Conservation (phyloP, 805 yeast species). For the Tetrapisispora iriomotensis region DNA sequence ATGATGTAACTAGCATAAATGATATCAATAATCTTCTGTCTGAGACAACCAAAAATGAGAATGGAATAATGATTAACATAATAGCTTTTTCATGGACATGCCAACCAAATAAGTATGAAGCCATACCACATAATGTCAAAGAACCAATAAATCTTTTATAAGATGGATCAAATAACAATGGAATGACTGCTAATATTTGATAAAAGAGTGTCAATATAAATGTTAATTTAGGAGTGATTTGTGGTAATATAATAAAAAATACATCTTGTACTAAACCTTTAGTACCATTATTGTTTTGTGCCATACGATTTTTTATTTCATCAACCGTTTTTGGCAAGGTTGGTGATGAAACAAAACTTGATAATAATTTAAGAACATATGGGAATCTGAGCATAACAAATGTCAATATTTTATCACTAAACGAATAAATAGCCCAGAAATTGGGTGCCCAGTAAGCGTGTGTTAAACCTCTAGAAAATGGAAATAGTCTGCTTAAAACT, state of each 20-base stretch:
- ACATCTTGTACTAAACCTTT: conserved; percentile 91
- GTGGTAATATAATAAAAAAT: conserved; percentile 69
- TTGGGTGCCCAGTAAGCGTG: conserved; percentile 99
- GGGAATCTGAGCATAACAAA: conserved; percentile 31
- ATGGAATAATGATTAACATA: conserved; percentile 80
- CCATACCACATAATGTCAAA: conserved; percentile 79
- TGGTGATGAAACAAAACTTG: conserved; percentile 28
- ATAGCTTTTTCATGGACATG: conserved; percentile 98
- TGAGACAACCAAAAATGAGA: conserved; percentile 60
- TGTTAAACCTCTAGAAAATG: conserved; percentile 88
- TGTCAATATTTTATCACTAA: conserved; percentile 60
- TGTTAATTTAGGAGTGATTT: conserved; percentile 67
- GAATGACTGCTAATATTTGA: conserved; percentile 68
- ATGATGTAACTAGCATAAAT: conserved; percentile 58
- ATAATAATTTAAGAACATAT: conserved; percentile 36
- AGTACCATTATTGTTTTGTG: conserved; percentile 41
- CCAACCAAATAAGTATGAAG: conserved; percentile 94
- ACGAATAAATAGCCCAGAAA: conserved; percentile 90
- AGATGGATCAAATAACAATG: conserved; percentile 60
- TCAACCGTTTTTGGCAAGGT: conserved; percentile 25
- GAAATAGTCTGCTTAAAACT: conserved; percentile 65
- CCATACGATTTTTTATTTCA: conserved; percentile 25
- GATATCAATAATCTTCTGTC: conserved; percentile 66
- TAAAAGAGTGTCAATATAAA: conserved; percentile 75
- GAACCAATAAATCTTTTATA: conserved; percentile 75